Evolutionary conservation across 148 eudicot species (phyloP), one percentile per base, ranked within the genome.

Genomic region (Amaranthus hypochondriacus): DNA sequence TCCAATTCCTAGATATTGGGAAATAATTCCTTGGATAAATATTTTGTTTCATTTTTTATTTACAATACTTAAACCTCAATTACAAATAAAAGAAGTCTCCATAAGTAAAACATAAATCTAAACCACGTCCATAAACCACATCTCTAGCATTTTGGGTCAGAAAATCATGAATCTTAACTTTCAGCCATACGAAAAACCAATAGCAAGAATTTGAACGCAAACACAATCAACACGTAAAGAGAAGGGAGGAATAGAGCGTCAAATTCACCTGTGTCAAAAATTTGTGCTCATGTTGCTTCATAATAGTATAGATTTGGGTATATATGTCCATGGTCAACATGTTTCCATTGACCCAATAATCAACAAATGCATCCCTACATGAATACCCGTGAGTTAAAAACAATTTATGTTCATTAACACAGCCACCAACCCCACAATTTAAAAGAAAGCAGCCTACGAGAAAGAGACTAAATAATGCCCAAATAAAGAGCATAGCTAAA

Each of bases 281-380:
- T 52, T 66, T 84, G 66, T 68, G 71, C 66, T 88, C 89, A 60
- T 92, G 93, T 78, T 91, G 91, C 84, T 88, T 94, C 87, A 91
- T 80, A 74, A 94, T 83, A 70, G 83, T 83, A 80, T 71, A 91
- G 75, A 94, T 84, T 76, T 94, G 98, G 56, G 87, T 85, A 68
- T 93, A 88, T 68, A 78, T 76, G 74, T 94, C 98, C 86, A 88
- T 73, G 11, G 91, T 85, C 91, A 94, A 81, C 87, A 91, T 85
- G 85, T 89, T 91, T 61, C 93, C 88, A 82, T 87, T 84, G 74
- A 94, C 87, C 98, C 98, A 94, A 79, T 85, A 94, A 75, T 94
- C 89, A 76, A 86, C 91, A 91, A 94, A 94, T 57, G 91, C 89
- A 83, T 94, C 97, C 85, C 98, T 94, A 73, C 81, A 80, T 4